Percentiles rank a stretch among this genome's conserved stretches.
phyloP scores from a whole-genome alignment of 805 yeast genomes.

The Cyberlindnera suaveolens region DNA sequence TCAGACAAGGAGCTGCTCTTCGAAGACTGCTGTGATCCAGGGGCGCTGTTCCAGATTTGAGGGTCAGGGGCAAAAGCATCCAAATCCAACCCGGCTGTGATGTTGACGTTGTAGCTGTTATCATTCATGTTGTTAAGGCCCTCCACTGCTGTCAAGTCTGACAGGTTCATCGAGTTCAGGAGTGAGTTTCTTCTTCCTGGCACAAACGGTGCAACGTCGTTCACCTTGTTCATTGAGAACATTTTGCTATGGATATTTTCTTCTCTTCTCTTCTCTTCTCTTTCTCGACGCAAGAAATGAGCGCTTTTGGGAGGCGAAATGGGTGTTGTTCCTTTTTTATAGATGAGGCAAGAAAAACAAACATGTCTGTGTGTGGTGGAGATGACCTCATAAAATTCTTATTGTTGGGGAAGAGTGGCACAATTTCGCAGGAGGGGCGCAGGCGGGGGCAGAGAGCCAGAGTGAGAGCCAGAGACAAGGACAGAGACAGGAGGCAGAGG shows the following conservation, averaged over 20 bases:
- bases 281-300: too few relatives aligned
- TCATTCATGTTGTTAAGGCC: background rate
- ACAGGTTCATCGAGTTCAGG: slow-evolving; percentile 2
- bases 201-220: background rate
- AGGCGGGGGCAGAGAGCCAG: too few relatives aligned
- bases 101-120: background rate
- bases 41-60: slow-evolving; percentile 1
- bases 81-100: background rate
- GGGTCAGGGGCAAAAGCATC: slow-evolving; percentile 6
- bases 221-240: background rate
- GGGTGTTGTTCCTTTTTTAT: too few relatives aligned
- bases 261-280: too few relatives aligned
- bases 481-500: too few relatives aligned
- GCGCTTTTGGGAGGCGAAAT: too few relatives aligned
- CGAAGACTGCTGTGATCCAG: background rate
- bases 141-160: slow-evolving; percentile 2
- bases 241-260: background rate
- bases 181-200: slow-evolving; percentile 2
- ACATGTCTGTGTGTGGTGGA: too few relatives aligned
- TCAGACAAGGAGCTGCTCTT: background rate
- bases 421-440: too few relatives aligned
- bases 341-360: too few relatives aligned
- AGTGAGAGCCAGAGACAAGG: too few relatives aligned
- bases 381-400: too few relatives aligned
- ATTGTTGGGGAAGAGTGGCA: too few relatives aligned